Conservation (phyloP, 306 rosid genomes). For the Trifolium dubium region DNA sequence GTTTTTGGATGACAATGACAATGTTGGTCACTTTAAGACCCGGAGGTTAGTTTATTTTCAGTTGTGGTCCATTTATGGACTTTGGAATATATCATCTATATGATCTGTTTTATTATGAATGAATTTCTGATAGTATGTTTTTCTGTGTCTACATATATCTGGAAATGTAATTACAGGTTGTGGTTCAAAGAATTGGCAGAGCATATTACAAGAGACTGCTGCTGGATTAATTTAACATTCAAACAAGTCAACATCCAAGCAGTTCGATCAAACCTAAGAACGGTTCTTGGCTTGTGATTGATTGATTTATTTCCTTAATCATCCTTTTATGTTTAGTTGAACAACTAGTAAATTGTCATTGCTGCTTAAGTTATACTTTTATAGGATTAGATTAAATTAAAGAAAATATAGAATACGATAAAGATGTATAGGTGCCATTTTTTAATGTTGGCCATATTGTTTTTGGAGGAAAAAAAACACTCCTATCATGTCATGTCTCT, state of each 20-base stretch:
- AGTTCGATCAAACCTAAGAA: slow-evolving; percentile 38
- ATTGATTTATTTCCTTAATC: slow-evolving; percentile 29
- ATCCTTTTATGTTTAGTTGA: slow-evolving; percentile 34
- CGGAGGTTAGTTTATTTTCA: slow-evolving; percentile 40
- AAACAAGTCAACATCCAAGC: slow-evolving; percentile 27
- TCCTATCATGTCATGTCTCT: slow-evolving; percentile 28
- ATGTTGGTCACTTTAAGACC: slow-evolving; percentile 34
- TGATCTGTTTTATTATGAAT: slow-evolving; percentile 1
- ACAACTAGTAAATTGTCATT: slow-evolving; percentile 16
- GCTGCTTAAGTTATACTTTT: slow-evolving; percentile 28
- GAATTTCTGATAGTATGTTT: slow-evolving; percentile 12
- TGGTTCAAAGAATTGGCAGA: slow-evolving; percentile 32
- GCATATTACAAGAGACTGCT: slow-evolving; percentile 13
- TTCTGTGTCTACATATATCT: slow-evolving; percentile 7
- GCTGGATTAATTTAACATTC: slow-evolving; percentile 30
- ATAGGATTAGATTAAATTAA: slow-evolving; percentile 39
- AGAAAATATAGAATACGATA: slow-evolving; percentile 43
- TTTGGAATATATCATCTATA: neutral
- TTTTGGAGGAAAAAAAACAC: slow-evolving; percentile 10
- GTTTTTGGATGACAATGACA: slow-evolving; percentile 32
- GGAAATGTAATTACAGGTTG: slow-evolving; percentile 22
- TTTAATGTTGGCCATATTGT: slow-evolving; percentile 36
- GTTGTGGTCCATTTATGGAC: slow-evolving; percentile 1
- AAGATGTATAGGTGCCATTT: slow-evolving; percentile 46
- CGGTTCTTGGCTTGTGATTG: slow-evolving; percentile 36